Percentiles rank a stretch among this genome's conserved stretches.
phyloP scores from a whole-genome alignment of 1,284 basidiomycete species.

The Tilletia horrida region DNA sequence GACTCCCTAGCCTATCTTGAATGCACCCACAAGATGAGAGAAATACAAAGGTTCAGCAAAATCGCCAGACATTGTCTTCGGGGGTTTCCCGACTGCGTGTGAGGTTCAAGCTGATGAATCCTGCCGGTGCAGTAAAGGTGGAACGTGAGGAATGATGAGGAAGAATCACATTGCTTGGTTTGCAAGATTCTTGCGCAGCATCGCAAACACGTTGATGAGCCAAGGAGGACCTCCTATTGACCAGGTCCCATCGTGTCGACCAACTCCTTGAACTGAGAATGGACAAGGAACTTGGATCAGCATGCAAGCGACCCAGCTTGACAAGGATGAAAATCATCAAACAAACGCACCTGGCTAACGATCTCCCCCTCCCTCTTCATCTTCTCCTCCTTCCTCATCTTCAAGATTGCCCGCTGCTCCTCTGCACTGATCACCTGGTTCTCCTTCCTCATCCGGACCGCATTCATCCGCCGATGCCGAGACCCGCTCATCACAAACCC shows the following conservation, averaged over 20 bases:
- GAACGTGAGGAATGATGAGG: no score
- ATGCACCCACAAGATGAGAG: no score
- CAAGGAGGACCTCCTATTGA: not conserved
- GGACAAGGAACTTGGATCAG: not conserved
- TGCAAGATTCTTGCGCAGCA: no score
- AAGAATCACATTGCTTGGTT: no score
- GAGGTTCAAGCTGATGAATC: no score
- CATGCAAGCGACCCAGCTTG: not conserved
- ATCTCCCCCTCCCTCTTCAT: constrained; percentile 73
- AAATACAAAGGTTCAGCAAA: no score
- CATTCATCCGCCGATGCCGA: constrained; percentile 78
- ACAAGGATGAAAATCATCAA: not conserved
- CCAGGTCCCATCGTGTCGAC: constrained; percentile 27
- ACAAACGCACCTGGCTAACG: constrained; percentile 40
- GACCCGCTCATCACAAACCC: constrained; percentile 99
- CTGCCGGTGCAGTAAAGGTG: no score
- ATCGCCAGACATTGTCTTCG: no score
- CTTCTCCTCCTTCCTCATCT: constrained; percentile 87
- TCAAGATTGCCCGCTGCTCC: constrained; percentile 89
- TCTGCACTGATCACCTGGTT: constrained; percentile 93
- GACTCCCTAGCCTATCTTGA: no score
- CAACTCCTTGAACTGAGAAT: constrained; percentile 46
- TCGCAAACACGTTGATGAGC: no score
- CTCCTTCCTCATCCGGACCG: constrained; percentile 95
- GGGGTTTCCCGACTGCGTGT: no score